Evolutionary conservation across 2,329 filamentous ascomycete genomes (phyloP).

Genomic region (Colletotrichum sp.): DNA sequence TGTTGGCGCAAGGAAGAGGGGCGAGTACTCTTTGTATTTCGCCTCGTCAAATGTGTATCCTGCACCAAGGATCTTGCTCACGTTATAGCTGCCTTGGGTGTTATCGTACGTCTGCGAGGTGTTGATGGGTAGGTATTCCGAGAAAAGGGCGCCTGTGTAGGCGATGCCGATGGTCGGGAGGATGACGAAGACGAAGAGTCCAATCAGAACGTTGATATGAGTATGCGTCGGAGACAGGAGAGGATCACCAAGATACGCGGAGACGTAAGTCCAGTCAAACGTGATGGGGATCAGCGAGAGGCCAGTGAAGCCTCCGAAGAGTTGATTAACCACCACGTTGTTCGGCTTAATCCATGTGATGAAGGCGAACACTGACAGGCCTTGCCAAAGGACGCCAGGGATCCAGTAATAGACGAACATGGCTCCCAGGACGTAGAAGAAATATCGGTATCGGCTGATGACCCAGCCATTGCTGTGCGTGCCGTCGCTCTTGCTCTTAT

Average conservation of each 20-base stretch:
- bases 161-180: conserved; percentile 46
- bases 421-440: conserved; percentile 42
- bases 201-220: conserved; percentile 11
- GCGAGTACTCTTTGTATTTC: conserved; percentile 54
- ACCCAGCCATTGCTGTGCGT: conserved; percentile 46
- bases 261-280: conserved; percentile 57
- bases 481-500: conserved; percentile 44
- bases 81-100: conserved; percentile 54
- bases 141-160: conserved; percentile 49
- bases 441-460: conserved; percentile 34
- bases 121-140: conserved; percentile 61
- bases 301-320: conserved; percentile 64
- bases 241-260: conserved; percentile 41
- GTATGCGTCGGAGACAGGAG: conserved; percentile 22
- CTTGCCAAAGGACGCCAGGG: conserved; percentile 53
- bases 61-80: conserved; percentile 55
- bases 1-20: conserved; percentile 49
- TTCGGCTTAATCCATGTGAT: conserved; percentile 65
- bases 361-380: conserved; percentile 58
- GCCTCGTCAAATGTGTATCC: conserved; percentile 62
- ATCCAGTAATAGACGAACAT: conserved; percentile 60
- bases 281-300: conserved; percentile 66
- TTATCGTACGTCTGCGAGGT: conserved; percentile 63
- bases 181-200: conserved; percentile 3
- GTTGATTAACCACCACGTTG: conserved; percentile 62